Evolutionary conservation across 495 filamentous ascomycete genomes (phyloP), one percentile per base, ranked within the genome.

Genomic region (Podospora pseudopauciseta): DNA sequence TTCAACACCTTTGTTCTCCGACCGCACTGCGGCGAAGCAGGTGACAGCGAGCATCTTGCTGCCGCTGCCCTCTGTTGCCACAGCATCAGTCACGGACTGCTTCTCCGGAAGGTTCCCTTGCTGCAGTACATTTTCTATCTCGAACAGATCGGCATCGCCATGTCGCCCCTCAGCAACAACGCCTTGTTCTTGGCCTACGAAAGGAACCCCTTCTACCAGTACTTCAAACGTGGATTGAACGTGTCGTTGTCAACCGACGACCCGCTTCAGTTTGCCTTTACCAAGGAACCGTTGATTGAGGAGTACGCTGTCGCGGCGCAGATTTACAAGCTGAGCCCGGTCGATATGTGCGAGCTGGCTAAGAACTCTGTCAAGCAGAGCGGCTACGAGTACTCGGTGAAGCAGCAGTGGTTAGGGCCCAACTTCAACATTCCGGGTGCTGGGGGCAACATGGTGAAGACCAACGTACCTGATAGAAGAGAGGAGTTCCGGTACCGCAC

Each of bases 111-210:
- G 75, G 93, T 98, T 9, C 96, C 95, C 4, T 77, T 99, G 60
- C 77, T 99, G 68, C 95, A 99, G 75, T 99, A 99, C 78, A 89
- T 98, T 63, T 99, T 96, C 80, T 99, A 99, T 71, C 87, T 99
- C 26, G 93, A 99, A 73, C 93, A 96, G 74, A 97, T 99, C 69
- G 95, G 95, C 65, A 95, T 99, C 74, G 95, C 95, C 65, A 99
- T 99, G 95, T 98, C 95, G 11, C 95, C 95, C 28, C 87, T 99
- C 34, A 97, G 92, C 76, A 99, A 99, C 83, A 99, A 99, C 73
- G 95, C 95, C 0, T 79, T 99, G 32, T 99, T 99, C 80, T 83
- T 99, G 54, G 94, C 95, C 20, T 99, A 99, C 76, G 95, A 99
- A 77, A 89, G 96, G 66, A 99, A 99, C 74, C 95, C 95, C 0